A percentile compares a stretch with the other conserved stretches of the same genome.
Conservation (phyloP, 2,329 filamentous ascomycete genomes). For the Penicillium sp. region DNA sequence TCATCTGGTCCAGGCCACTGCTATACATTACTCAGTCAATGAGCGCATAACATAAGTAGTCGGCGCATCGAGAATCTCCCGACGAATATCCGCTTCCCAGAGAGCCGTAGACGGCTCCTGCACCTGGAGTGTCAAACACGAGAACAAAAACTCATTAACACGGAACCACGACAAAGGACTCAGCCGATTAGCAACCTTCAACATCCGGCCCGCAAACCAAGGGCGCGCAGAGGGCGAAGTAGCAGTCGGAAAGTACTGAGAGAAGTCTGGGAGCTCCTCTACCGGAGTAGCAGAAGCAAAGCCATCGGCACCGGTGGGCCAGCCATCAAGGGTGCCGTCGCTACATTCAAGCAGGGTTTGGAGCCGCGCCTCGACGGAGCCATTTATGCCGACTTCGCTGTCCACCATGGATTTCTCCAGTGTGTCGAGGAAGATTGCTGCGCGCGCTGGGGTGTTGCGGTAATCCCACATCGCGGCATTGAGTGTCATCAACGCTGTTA, state of each 20-base stretch:
- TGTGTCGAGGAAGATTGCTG: slow-evolving; percentile 34
- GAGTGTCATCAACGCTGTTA: slow-evolving; percentile 38
- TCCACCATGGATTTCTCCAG: slow-evolving; percentile 32
- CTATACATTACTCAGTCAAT: slow-evolving; percentile 10
- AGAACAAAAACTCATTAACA: slow-evolving; percentile 38
- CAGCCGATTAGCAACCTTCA: slow-evolving; percentile 41
- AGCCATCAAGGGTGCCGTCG: slow-evolving; percentile 20
- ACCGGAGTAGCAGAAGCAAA: not conserved
- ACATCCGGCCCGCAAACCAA: slow-evolving; percentile 42
- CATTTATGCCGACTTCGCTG: slow-evolving; percentile 38
- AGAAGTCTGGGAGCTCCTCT: slow-evolving; percentile 23
- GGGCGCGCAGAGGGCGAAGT: slow-evolving; percentile 33
- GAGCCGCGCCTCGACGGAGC: slow-evolving; percentile 40
- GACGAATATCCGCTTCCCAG: slow-evolving; percentile 36
- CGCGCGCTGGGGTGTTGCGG: slow-evolving; percentile 29
- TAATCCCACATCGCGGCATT: slow-evolving; percentile 44
- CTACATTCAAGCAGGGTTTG: slow-evolving; percentile 41
- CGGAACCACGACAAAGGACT: slow-evolving; percentile 33
- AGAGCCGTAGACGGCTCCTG: slow-evolving; percentile 19
- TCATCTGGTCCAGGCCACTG: not conserved
- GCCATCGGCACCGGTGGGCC: not conserved
- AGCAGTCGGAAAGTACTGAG: slow-evolving; percentile 27
- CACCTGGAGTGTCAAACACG: slow-evolving; percentile 35
- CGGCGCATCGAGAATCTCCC: slow-evolving; percentile 38
- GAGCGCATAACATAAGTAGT: slow-evolving; percentile 36